These are phyloP conservation scores for Isatis tinctoria DNA, from an alignment of 345 rosid genomes.

Conservation along the genomic window DNA sequence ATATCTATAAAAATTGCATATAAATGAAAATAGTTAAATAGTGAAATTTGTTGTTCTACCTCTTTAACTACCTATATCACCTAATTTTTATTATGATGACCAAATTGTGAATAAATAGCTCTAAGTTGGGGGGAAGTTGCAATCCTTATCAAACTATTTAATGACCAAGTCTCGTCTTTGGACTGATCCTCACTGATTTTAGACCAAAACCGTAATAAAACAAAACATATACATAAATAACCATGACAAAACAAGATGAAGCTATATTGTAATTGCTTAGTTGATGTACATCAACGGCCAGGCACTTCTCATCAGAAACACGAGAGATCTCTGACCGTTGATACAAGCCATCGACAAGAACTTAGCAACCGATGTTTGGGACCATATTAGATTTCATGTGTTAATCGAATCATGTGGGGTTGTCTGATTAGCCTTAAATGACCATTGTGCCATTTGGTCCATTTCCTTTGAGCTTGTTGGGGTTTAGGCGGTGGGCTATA, in stretches of 20 bases:
- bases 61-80: conserved; percentile 9
- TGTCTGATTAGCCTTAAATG: conserved; percentile 10
- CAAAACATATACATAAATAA: conserved; percentile 29
- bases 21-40: background rate
- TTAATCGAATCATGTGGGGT: conserved; percentile 25
- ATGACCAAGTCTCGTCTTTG: conserved; percentile 16
- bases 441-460: background rate
- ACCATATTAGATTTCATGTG: conserved; percentile 29
- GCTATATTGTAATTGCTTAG: background rate
- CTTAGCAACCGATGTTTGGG: conserved; percentile 18
- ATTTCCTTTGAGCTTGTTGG: background rate
- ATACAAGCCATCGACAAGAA: conserved; percentile 17
- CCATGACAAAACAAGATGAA: conserved; percentile 26
- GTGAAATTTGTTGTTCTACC: background rate
- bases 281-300: conserved; percentile 26
- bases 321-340: background rate
- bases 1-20: background rate
- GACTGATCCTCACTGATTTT: conserved; percentile 9
- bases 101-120: conserved; percentile 30
- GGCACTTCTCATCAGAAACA: conserved; percentile 10
- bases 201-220: conserved; percentile 7
- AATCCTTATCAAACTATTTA: conserved; percentile 17
- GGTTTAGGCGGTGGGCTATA: background rate
- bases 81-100: background rate
- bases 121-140: conserved; percentile 25